Percentiles rank a stretch among this genome's conserved stretches.
Conservation (phyloP, 2,329 filamentous ascomycete genomes). For the Teratosphaeria zuluensis region DNA sequence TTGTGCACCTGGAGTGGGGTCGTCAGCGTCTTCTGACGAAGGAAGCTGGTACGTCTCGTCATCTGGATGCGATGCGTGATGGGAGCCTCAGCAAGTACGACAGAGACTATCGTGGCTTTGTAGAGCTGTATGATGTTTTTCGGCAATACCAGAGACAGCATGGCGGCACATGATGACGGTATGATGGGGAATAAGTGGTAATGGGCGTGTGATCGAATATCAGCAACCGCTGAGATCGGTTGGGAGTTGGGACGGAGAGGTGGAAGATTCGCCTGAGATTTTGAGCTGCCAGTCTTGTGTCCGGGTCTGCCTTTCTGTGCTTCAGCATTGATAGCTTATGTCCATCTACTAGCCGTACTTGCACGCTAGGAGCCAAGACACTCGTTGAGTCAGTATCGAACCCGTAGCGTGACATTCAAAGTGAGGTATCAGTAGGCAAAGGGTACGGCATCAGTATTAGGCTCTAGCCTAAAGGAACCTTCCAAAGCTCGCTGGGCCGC, state of each 20-base stretch:
- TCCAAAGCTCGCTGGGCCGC: too few relatives aligned
- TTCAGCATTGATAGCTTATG: too few relatives aligned
- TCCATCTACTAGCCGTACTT: too few relatives aligned
- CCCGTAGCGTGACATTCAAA: too few relatives aligned
- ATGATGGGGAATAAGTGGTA: not conserved
- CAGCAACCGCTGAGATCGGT: not conserved
- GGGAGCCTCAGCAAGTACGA: constrained; percentile 19
- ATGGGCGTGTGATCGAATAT: too few relatives aligned
- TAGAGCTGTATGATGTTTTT: constrained; percentile 16
- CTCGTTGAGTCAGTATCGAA: too few relatives aligned
- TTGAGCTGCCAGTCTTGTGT: too few relatives aligned
- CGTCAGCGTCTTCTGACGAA: constrained; percentile 20
- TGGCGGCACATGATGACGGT: not conserved
- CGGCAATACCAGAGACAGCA: not conserved
- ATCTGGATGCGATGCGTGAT: constrained; percentile 17
- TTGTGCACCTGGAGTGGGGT: constrained; percentile 21
- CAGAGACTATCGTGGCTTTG: constrained; percentile 25
- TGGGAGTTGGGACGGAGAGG: too few relatives aligned
- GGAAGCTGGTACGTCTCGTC: constrained; percentile 20
- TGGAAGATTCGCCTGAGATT: too few relatives aligned
- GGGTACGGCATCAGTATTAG: too few relatives aligned
- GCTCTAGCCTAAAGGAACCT: not conserved
- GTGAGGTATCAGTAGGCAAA: not conserved
- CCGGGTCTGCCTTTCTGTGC: too few relatives aligned
- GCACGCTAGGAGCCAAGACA: too few relatives aligned